A percentile compares a stretch with the other conserved stretches of the same genome.
phyloP scores from a whole-genome alignment of 257 asterid genomes.

The Solanum clarkiae region DNA sequence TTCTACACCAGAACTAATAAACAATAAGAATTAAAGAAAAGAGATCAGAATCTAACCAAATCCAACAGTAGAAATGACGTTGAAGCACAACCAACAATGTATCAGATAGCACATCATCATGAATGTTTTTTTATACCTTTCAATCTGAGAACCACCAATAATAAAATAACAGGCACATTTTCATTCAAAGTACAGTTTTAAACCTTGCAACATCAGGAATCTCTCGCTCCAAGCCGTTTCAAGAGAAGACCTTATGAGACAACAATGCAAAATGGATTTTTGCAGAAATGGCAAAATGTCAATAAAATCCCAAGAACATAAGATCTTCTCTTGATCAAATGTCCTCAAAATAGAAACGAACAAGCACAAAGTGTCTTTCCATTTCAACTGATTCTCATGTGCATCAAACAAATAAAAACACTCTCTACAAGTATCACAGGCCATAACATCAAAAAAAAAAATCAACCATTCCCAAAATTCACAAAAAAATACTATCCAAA shows the following conservation, averaged over 20 bases:
- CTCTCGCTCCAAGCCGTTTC: background rate
- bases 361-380: background rate
- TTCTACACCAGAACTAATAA: background rate
- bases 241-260: background rate
- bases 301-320: background rate
- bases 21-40: background rate
- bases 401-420: background rate
- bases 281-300: background rate
- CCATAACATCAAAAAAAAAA: background rate
- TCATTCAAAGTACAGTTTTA: background rate
- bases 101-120: background rate
- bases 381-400: background rate
- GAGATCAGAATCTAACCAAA: background rate
- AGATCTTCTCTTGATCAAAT: background rate
- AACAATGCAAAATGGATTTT: background rate
- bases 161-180: background rate
- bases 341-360: background rate
- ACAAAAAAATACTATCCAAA: background rate
- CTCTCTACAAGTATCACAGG: background rate
- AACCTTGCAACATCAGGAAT: background rate
- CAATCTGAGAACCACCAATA: background rate
- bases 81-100: background rate
- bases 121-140: background rate
- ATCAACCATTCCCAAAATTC: background rate
- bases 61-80: background rate